phyloP scores from a whole-genome alignment of 1,284 basidiomycete genomes.

The Bondarzewia mesenterica region DNA sequence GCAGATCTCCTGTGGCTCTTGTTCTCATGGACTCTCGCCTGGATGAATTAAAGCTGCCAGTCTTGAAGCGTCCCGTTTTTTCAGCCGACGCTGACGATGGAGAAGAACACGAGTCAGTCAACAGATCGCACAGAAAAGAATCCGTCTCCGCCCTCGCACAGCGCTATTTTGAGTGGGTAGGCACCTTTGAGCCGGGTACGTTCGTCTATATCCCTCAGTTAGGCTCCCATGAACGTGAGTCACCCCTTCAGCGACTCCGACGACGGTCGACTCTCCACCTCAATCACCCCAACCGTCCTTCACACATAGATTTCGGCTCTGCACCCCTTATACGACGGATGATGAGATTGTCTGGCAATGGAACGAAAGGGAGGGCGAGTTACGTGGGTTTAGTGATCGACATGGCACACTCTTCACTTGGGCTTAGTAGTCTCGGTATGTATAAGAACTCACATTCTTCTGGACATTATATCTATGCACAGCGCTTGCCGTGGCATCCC shows the following conservation, averaged over 20 bases:
- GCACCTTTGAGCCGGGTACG: constrained; percentile 15
- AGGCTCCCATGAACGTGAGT: background rate
- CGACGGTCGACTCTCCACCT: background rate
- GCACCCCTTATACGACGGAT: background rate
- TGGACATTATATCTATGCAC: background rate
- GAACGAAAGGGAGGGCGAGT: constrained; percentile 6
- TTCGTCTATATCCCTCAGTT: background rate
- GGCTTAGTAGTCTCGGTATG: background rate
- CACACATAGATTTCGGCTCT: constrained; percentile 1
- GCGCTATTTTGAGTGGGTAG: constrained; percentile 20
- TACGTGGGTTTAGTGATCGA: constrained; percentile 5
- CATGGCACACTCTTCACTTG: constrained; percentile 1
- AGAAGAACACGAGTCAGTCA: constrained; percentile 4
- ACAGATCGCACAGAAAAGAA: constrained; percentile 1
- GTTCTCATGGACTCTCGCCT: constrained; percentile 59
- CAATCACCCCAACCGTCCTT: background rate
- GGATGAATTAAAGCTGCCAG: constrained; percentile 46
- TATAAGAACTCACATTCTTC: background rate
- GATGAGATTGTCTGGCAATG: constrained; percentile 13
- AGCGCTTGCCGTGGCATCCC: background rate
- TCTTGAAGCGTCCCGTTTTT: constrained; percentile 27
- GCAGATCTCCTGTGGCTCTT: constrained; percentile 32
- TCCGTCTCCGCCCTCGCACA: constrained; percentile 11
- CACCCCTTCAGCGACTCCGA: background rate
- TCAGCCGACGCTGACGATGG: constrained; percentile 11